These are phyloP conservation scores for Glomus cerebriforme DNA, from an alignment of 192 early-diverging fungal species.

Conservation along the genomic window DNA sequence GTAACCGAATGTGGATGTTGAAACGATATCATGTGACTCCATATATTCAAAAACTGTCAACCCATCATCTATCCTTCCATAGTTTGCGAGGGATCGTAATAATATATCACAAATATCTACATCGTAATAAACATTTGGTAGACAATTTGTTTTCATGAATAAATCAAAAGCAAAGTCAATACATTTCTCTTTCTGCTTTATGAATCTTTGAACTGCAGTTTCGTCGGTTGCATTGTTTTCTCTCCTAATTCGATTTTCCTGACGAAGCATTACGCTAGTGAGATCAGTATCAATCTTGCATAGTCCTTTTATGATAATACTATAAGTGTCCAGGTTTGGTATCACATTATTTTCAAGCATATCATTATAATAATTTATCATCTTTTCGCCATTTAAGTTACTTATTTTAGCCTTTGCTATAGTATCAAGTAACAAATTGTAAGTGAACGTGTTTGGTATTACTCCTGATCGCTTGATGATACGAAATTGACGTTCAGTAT, in stretches of 20 bases:
- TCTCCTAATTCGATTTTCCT: background rate
- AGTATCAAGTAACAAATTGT: constrained; percentile 26
- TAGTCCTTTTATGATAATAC: constrained; percentile 1
- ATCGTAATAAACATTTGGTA: constrained; percentile 2
- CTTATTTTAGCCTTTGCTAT: background rate
- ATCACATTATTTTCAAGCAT: constrained; percentile 17
- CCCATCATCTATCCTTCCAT: constrained; percentile 14
- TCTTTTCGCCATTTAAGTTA: background rate
- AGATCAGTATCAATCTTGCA: constrained; percentile 21
- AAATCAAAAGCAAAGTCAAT: constrained; percentile 1
- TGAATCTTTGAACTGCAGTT: background rate
- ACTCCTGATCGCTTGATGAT: background rate
- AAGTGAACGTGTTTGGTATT: constrained; percentile 3
- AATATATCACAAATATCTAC: constrained; percentile 16
- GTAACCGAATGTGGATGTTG: constrained; percentile 1
- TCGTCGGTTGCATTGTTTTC: background rate
- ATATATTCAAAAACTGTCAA: constrained; percentile 24
- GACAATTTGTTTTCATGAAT: background rate
- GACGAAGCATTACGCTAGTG: background rate
- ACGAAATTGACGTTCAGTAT: background rate
- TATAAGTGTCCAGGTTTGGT: constrained; percentile 13
- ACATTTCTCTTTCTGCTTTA: background rate
- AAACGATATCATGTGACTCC: background rate
- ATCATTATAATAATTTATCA: constrained; percentile 12
- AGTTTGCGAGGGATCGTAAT: background rate